These are phyloP conservation scores for Fragilariopsis cylindrus DNA, from an alignment of 108 stramenopile species.

Conservation along the genomic window DNA sequence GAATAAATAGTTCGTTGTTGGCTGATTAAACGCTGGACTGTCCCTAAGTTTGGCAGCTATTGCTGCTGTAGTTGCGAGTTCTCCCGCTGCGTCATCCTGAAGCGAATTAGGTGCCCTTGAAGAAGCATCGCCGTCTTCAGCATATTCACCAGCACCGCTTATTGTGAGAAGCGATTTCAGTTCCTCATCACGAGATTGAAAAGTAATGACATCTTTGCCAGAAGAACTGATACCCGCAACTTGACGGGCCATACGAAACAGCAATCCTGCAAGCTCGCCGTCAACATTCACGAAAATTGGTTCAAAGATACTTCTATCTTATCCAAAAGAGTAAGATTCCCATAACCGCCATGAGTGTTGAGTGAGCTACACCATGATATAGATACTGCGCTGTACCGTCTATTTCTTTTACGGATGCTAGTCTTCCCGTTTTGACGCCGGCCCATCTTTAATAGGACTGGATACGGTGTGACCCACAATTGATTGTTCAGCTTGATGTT, in stretches of 20 bases:
- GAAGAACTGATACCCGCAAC: constrained; percentile 16
- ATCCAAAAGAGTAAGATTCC: constrained; percentile 39
- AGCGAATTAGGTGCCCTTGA: constrained; percentile 4
- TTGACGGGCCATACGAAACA: constrained; percentile 36
- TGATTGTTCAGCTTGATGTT: constrained; percentile 55
- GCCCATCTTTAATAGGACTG: constrained; percentile 59
- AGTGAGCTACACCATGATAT: constrained; percentile 32
- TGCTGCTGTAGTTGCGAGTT: constrained; percentile 36
- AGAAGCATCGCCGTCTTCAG: neutral
- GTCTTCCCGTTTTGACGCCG: constrained; percentile 6
- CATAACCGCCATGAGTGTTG: constrained; percentile 26
- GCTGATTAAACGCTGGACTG: constrained; percentile 16
- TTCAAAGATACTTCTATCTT: constrained; percentile 42
- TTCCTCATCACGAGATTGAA: constrained; percentile 34
- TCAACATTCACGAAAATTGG: constrained; percentile 48
- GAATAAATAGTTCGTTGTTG: constrained; percentile 6
- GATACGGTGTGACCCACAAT: constrained; percentile 72
- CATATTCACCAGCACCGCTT: constrained; percentile 1
- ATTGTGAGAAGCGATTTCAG: constrained; percentile 30
- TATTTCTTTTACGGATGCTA: constrained; percentile 19
- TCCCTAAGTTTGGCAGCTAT: constrained; percentile 38
- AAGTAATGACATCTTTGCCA: neutral
- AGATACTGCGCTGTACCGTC: constrained; percentile 38
- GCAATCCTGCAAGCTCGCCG: constrained; percentile 32
- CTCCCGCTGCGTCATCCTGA: constrained; percentile 17